Conservation (phyloP, 805 yeast species). For the Saccharomyces kudriavzevii region DNA sequence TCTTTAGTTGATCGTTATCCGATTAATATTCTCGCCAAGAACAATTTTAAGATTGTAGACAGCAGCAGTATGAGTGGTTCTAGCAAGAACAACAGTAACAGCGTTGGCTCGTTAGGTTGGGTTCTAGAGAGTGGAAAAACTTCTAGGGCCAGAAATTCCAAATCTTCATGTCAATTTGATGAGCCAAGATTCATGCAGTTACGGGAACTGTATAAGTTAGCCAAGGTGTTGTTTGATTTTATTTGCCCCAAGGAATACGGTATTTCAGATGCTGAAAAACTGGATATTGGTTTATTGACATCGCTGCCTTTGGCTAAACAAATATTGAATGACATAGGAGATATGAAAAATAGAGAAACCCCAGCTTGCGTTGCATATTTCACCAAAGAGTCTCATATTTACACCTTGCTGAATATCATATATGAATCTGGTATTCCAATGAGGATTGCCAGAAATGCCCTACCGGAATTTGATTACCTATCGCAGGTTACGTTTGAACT, state of each 20-base stretch:
- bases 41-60: constrained; percentile 56
- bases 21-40: constrained; percentile 65
- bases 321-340: constrained; percentile 69
- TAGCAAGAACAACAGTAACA: constrained; percentile 15
- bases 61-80: constrained; percentile 9
- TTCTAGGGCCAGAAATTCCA: constrained; percentile 18
- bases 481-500: constrained; percentile 92
- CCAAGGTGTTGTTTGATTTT: constrained; percentile 91
- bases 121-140: constrained; percentile 41
- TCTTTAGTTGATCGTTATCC: constrained; percentile 65
- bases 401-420: constrained; percentile 81
- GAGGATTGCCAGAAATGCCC: constrained; percentile 86
- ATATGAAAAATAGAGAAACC: constrained; percentile 66
- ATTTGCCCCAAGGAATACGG: constrained; percentile 99
- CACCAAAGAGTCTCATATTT: constrained; percentile 95
- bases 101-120: constrained; percentile 70
- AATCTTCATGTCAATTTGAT: constrained; percentile 52
- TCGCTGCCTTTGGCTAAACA: constrained; percentile 89
- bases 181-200: constrained; percentile 70
- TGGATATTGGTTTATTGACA: constrained; percentile 91
- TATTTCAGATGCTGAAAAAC: constrained; percentile 86
- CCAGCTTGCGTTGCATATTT: constrained; percentile 86
- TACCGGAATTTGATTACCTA: constrained; percentile 91
- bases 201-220: constrained; percentile 79
- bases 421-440: constrained; percentile 93